Evolutionary conservation across 1,284 basidiomycete genomes (phyloP).

Genomic region (Moesziomyces parantarcticus): DNA sequence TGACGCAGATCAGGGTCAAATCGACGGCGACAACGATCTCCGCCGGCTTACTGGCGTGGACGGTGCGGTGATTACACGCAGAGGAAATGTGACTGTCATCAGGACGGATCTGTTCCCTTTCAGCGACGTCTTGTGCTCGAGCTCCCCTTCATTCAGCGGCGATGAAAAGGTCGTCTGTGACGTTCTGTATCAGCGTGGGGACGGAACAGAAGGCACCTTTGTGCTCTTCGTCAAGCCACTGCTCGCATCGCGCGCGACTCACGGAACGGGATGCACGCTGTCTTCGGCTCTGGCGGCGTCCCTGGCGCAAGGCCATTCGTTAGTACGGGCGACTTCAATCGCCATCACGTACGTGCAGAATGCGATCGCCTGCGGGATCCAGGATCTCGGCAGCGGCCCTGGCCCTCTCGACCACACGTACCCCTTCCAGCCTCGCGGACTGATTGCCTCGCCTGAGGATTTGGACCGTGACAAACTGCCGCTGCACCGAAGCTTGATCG

Average conservation of each 20-base stretch:
- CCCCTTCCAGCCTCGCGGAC: constrained; percentile 69
- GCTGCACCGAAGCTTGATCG: constrained; percentile 49
- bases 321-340: constrained; percentile 73
- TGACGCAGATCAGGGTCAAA: background rate
- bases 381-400: constrained; percentile 78
- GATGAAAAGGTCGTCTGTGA: constrained; percentile 75
- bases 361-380: constrained; percentile 79
- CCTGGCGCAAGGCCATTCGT: constrained; percentile 74
- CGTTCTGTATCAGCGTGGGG: constrained; percentile 72
- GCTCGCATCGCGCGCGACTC: constrained; percentile 70
- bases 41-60: constrained; percentile 29
- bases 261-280: constrained; percentile 94
- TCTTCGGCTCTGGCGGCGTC: constrained; percentile 82
- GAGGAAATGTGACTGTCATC: constrained; percentile 29
- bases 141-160: background rate
- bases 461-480: constrained; percentile 44
- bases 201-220: constrained; percentile 64
- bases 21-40: constrained; percentile 8
- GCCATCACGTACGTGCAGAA: constrained; percentile 80
- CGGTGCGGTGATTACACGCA: constrained; percentile 24
- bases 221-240: constrained; percentile 57
- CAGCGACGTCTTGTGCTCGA: constrained; percentile 25
- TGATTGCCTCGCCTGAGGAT: constrained; percentile 17
- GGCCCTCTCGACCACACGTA: constrained; percentile 91
- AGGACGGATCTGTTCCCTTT: constrained; percentile 42